Evolutionary conservation across 306 rosid genomes (phyloP).

Genomic region (Prunus dulcis): DNA sequence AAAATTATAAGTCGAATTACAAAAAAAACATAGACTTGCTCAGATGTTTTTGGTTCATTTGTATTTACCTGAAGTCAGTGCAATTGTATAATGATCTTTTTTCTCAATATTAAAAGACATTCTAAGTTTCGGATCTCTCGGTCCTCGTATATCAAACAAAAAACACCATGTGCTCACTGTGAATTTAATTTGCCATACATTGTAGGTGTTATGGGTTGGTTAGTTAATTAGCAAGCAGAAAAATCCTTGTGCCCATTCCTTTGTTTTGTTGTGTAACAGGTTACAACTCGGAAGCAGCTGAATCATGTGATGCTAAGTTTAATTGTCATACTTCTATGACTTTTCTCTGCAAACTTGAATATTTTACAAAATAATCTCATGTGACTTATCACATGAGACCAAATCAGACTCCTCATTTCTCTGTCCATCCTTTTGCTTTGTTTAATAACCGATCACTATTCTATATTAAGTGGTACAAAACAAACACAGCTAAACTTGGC

Average conservation of each 20-base stretch:
- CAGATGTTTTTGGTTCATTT: too few species aligned
- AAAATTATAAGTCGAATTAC: too few species aligned
- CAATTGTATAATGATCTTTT: too few species aligned
- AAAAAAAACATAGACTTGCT: too few species aligned
- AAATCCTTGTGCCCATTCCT: not conserved
- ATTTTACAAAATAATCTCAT: slow-evolving; percentile 40
- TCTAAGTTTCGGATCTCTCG: too few species aligned
- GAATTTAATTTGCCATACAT: too few species aligned
- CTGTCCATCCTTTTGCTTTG: slow-evolving; percentile 21
- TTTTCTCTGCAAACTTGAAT: slow-evolving; percentile 36
- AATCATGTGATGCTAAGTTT: slow-evolving; percentile 60
- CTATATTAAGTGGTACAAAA: slow-evolving; percentile 19
- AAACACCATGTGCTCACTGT: too few species aligned
- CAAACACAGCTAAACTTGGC: slow-evolving; percentile 52
- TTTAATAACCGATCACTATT: slow-evolving; percentile 19
- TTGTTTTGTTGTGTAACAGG: slow-evolving; percentile 32
- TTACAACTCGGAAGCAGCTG: slow-evolving; percentile 52
- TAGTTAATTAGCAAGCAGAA: too few species aligned
- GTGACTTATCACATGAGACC: slow-evolving; percentile 64
- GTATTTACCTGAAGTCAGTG: too few species aligned
- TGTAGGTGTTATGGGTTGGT: too few species aligned
- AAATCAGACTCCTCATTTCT: slow-evolving; percentile 31
- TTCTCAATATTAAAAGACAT: too few species aligned
- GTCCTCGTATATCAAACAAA: too few species aligned
- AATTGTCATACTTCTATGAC: slow-evolving; percentile 38